These are phyloP conservation scores for Salvia hispanica DNA, from an alignment of 257 asterid species.

Conservation along the genomic window DNA sequence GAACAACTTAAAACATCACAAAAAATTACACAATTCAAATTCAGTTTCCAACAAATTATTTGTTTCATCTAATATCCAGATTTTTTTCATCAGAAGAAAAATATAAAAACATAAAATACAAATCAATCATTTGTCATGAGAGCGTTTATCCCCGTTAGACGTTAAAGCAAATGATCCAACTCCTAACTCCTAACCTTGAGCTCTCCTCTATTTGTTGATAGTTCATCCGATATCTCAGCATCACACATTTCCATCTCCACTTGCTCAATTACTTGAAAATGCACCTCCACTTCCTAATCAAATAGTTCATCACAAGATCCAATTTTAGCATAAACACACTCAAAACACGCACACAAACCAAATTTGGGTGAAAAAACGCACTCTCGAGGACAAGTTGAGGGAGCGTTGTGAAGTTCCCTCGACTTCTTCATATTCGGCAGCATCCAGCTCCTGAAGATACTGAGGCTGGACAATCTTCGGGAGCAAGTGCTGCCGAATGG, in stretches of 20 bases:
- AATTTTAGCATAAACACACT: not conserved
- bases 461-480: slow-evolving; percentile 47
- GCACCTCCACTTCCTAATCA: slow-evolving; percentile 38
- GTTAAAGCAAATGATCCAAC: too few relatives aligned
- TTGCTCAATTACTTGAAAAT: slow-evolving; percentile 23
- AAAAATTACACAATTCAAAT: too few relatives aligned
- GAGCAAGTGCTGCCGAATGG: slow-evolving; percentile 53
- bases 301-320: not conserved
- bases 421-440: slow-evolving; percentile 61
- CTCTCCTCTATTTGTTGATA: slow-evolving; percentile 67
- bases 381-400: slow-evolving; percentile 43
- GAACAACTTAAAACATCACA: too few relatives aligned
- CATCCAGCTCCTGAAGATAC: slow-evolving; percentile 58
- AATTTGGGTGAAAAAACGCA: slow-evolving; percentile 17
- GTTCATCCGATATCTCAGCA: slow-evolving; percentile 59
- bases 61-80: too few relatives aligned
- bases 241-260: slow-evolving; percentile 37
- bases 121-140: too few relatives aligned
- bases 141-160: too few relatives aligned
- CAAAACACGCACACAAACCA: too few relatives aligned
- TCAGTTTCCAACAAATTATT: too few relatives aligned
- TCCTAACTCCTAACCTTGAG: slow-evolving; percentile 38
- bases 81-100: too few relatives aligned
- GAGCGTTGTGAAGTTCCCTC: slow-evolving; percentile 47
- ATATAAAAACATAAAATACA: too few relatives aligned